Percentiles rank a stretch among this genome's conserved stretches.
Evolutionary conservation across 495 filamentous ascomycete species (phyloP).

Genomic region (Peziza echinospora): DNA sequence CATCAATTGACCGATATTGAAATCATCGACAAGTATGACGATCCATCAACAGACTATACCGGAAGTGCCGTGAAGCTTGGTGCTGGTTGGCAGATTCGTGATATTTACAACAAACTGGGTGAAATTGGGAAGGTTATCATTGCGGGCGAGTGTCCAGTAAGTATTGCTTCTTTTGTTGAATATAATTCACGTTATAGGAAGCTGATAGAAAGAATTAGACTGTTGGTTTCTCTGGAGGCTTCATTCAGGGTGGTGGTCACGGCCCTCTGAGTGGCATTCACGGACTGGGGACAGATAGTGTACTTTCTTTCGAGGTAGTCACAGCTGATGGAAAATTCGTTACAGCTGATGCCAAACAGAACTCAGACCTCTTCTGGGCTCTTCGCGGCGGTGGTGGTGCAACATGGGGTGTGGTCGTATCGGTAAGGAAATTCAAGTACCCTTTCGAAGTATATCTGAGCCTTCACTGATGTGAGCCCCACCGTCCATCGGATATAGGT

Average conservation of each 20-base stretch:
- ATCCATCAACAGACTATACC: constrained; percentile 25
- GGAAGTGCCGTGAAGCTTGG: constrained; percentile 29
- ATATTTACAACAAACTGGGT: constrained; percentile 19
- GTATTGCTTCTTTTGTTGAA: background rate
- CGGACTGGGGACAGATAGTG: constrained; percentile 40
- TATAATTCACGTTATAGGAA: background rate
- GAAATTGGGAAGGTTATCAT: constrained; percentile 2
- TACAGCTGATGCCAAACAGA: constrained; percentile 31
- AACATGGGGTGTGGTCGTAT: constrained; percentile 41
- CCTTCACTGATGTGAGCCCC: constrained; percentile 1
- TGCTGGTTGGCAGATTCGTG: constrained; percentile 26
- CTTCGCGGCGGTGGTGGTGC: constrained; percentile 42
- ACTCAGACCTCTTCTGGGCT: constrained; percentile 45
- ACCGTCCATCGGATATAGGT: too few species aligned
- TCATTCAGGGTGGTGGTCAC: constrained; percentile 36
- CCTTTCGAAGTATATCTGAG: too few species aligned
- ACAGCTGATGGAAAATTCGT: constrained; percentile 32
- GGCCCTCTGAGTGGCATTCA: constrained; percentile 29
- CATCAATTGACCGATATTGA: constrained; percentile 29
- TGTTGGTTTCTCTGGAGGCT: constrained; percentile 31
- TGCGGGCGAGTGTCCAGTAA: constrained; percentile 2
- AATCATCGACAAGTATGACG: constrained; percentile 23
- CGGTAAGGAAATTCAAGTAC: constrained; percentile 27
- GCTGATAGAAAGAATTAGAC: too few species aligned
- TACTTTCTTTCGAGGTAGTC: constrained; percentile 40